phyloP scores from a whole-genome alignment of 2,329 filamentous ascomycete genomes.

The Cercospora brassicicola region DNA sequence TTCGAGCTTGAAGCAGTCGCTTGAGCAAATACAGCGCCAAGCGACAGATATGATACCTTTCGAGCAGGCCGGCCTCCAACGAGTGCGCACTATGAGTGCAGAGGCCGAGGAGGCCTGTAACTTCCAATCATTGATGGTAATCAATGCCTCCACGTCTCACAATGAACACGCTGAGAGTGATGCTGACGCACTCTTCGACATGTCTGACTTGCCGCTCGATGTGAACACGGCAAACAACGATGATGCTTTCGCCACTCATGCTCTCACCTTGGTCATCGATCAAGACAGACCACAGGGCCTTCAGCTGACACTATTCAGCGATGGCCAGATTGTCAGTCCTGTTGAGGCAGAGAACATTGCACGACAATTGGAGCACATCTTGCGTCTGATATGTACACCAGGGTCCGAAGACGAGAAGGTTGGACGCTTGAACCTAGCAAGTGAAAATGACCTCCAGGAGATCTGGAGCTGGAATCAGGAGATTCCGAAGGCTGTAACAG shows the following conservation, averaged over 20 bases:
- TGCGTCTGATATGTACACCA: background rate
- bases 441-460: background rate
- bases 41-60: conserved; percentile 18
- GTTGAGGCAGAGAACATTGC: background rate
- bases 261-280: conserved; percentile 4
- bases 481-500: background rate
- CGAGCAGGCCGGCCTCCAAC: conserved; percentile 15
- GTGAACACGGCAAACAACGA: background rate
- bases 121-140: conserved; percentile 56
- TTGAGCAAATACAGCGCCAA: conserved; percentile 13
- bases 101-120: conserved; percentile 48
- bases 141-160: conserved; percentile 44
- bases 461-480: background rate
- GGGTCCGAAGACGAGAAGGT: background rate
- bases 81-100: conserved; percentile 1
- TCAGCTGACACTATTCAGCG: background rate
- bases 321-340: background rate
- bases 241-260: background rate
- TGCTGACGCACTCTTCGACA: background rate
- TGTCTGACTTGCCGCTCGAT: background rate
- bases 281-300: background rate
- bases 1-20: conserved; percentile 1
- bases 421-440: background rate
- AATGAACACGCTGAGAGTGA: background rate
- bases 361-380: background rate